Base-by-base conservation (phyloP, 1,284 basidiomycete species). In the Pseudozyma hubeiensis region DNA sequence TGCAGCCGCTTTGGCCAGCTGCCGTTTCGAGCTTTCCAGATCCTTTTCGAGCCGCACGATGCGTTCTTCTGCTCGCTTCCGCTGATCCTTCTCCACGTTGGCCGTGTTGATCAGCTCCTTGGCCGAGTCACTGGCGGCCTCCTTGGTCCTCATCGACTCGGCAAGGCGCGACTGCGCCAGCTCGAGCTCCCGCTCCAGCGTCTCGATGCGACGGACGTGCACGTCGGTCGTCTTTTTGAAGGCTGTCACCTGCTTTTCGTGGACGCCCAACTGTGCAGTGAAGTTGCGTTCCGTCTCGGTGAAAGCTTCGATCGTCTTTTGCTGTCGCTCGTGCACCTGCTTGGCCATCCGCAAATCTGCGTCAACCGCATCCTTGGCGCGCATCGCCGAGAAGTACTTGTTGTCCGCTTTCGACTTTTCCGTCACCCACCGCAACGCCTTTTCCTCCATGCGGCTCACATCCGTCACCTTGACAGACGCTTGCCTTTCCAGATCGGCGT, bases 371-470 rank as follows among this genome's bases (percentile, higher is more conserved):
- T 97, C 94, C 84, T 93, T 94, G 61, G 91, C 90, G 35, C 93
- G 90, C 91, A 96, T 93, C 6, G 91, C 90, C 30, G 92, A 89
- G 84, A 91, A 98, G 85, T 91, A 98, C 85, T 94, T 97, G 87
- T 94, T 97, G 79, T 98, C 95, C 19, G 92, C 90, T 86, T 96
- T 97, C 13, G 93, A 92, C 90, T 90, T 92, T 61, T 86, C 86
- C n/a, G 84, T 84, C 3, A 82, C 81, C 29, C 85, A 77, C 11
- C 84, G 83, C 54, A 85, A 84, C 51, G 95, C 81, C 64, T 90
- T 90, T 53, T 94, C 91, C 83, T 99, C 96, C 81, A 91, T 86
- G 14, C 87, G 87, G 43, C 88, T 87, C 31, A 97, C 86, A 60
- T 96, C 92, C 71, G 92, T 92, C 1, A 94, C 89, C 84, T 96